Evolutionary conservation across 805 yeast genomes (phyloP).

Genomic region (Wickerhamiella sergipiensis): DNA sequence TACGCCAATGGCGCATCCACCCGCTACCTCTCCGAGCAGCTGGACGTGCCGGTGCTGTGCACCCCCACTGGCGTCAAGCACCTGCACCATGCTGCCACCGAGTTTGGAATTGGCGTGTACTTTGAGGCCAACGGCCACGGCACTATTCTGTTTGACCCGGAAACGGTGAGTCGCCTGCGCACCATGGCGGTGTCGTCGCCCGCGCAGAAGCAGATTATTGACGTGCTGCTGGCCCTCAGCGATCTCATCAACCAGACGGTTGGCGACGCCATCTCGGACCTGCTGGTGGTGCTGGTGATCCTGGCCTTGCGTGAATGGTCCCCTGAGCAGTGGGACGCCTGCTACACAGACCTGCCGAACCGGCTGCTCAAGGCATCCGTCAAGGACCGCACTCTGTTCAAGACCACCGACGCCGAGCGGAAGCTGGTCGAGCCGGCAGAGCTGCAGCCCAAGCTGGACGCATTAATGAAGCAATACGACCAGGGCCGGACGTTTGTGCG

Average conservation of each 20-base stretch:
- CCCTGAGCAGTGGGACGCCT: slow-evolving; percentile 60
- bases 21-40: slow-evolving; percentile 41
- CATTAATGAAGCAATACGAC: slow-evolving; percentile 37
- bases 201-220: slow-evolving; percentile 36
- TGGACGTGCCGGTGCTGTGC: slow-evolving; percentile 68
- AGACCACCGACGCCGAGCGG: slow-evolving; percentile 85
- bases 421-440: slow-evolving; percentile 63
- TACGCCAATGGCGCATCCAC: slow-evolving; percentile 95
- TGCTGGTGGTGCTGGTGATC: slow-evolving; percentile 62
- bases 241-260: slow-evolving; percentile 86
- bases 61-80: slow-evolving; percentile 96
- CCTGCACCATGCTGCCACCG: slow-evolving; percentile 79
- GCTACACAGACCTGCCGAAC: slow-evolving; percentile 80
- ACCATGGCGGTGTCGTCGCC: slow-evolving; percentile 28
- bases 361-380: slow-evolving; percentile 69
- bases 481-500: slow-evolving; percentile 83
- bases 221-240: slow-evolving; percentile 45
- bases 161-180: slow-evolving; percentile 29
- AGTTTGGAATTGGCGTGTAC: slow-evolving; percentile 82
- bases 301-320: slow-evolving; percentile 40
- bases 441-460: slow-evolving; percentile 61
- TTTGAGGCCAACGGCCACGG: slow-evolving; percentile 99
- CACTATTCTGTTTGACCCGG: slow-evolving; percentile 67
- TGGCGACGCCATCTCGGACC: slow-evolving; percentile 96
- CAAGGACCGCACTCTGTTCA: slow-evolving; percentile 62